phyloP scores from a whole-genome alignment of 2,329 filamentous ascomycete genomes.

The Aspergillus ruber region DNA sequence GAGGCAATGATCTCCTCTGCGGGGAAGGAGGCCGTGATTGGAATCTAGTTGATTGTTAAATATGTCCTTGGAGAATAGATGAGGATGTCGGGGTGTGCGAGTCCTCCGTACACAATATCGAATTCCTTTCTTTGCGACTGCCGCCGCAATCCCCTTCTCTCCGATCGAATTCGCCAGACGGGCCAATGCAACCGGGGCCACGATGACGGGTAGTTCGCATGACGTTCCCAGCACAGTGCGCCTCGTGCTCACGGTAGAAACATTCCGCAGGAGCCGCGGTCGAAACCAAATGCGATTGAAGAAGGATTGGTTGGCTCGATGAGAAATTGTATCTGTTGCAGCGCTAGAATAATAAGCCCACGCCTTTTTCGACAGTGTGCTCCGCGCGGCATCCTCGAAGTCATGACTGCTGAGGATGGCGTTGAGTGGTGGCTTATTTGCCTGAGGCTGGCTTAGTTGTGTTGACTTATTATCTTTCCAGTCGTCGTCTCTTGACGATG shows the following conservation, averaged over 20 bases:
- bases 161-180: slow-evolving; percentile 74
- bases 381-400: slow-evolving; percentile 46
- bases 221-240: slow-evolving; percentile 65
- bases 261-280: slow-evolving; percentile 40
- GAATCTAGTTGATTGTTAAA: slow-evolving; percentile 60
- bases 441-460: too few species aligned
- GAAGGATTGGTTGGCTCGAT: slow-evolving; percentile 32
- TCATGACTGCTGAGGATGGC: slow-evolving; percentile 44
- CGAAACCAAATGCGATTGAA: slow-evolving; percentile 42
- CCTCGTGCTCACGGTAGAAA: slow-evolving; percentile 28
- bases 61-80: slow-evolving; percentile 29
- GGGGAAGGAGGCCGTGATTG: slow-evolving; percentile 79
- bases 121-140: slow-evolving; percentile 64
- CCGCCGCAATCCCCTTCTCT: slow-evolving; percentile 74
- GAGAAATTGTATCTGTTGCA: slow-evolving; percentile 39
- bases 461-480: too few species aligned
- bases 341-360: slow-evolving; percentile 67
- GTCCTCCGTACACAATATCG: slow-evolving; percentile 6
- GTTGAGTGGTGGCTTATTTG: slow-evolving; percentile 38
- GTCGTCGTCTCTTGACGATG: too few species aligned
- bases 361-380: slow-evolving; percentile 80
- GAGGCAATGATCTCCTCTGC: slow-evolving; percentile 78
- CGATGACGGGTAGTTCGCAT: slow-evolving; percentile 69
- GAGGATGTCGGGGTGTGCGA: not conserved
- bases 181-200: slow-evolving; percentile 81